phyloP scores from a whole-genome alignment of 768 basidiomycete species.

The Collybia mongolica region DNA sequence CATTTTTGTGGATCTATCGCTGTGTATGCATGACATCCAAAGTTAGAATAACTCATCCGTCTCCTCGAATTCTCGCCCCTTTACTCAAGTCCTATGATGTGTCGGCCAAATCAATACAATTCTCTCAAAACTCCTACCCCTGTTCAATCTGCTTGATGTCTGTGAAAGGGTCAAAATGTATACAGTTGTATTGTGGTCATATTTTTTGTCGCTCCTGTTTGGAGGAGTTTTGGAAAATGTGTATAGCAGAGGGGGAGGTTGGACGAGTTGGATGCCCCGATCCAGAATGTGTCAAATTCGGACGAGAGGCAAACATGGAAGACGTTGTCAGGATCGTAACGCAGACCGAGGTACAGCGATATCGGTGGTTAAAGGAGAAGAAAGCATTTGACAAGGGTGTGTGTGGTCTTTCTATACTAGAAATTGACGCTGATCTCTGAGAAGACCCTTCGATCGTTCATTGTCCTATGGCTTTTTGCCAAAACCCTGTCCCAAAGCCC shows the following conservation, averaged over 20 bases:
- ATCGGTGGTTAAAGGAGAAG: constrained; percentile 78
- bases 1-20: not conserved
- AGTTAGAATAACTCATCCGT: constrained; percentile 53
- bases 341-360: constrained; percentile 62
- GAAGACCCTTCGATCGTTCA: constrained; percentile 76
- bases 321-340: constrained; percentile 73
- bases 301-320: constrained; percentile 60
- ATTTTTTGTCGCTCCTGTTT: constrained; percentile 85
- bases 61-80: constrained; percentile 50
- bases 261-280: constrained; percentile 80
- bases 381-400: constrained; percentile 72
- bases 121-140: constrained; percentile 61
- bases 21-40: no score
- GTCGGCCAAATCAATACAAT: constrained; percentile 45
- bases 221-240: constrained; percentile 78
- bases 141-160: constrained; percentile 78
- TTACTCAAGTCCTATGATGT: constrained; percentile 50
- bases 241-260: constrained; percentile 78
- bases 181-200: constrained; percentile 70
- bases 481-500: constrained; percentile 72
- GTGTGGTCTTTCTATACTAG: constrained; percentile 9
- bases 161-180: constrained; percentile 73
- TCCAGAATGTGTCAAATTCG: constrained; percentile 69
- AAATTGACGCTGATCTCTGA: not conserved
- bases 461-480: constrained; percentile 81